Evolutionary conservation across 176 grass and related monocot genomes (phyloP), one percentile per base, ranked within the genome.

Genomic region (Musa beccarii): DNA sequence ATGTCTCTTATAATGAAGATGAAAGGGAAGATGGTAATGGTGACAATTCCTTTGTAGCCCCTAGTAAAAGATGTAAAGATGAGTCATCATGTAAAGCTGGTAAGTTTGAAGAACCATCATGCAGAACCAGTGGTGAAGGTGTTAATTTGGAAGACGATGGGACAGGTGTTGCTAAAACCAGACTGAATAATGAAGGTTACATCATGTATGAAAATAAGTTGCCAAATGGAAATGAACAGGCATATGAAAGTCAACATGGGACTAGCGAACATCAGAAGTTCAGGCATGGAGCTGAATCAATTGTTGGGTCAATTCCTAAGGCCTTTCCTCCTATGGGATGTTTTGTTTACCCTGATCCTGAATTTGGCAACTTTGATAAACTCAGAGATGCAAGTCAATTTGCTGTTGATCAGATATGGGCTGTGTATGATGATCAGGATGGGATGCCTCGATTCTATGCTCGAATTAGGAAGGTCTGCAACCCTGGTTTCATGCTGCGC

Each of bases 401-500:
- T 78, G 78, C 49, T 74, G 63, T 43, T 49, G 83, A 92, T 59
- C 89, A 92, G 67, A 86, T 92, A 20, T 92, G 89, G 89, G 86
- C 89, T 80, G 68, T 86, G 71, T 88, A 92, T 80, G 89, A 92
- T 84, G 75, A 59, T 77, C 59, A 80, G 25, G 84, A 83, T 52
- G 81, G 86, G 59, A 89, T 92, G 86, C 90, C 90, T 73, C 84
- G 86, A 75, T 92, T 87, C 74, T 92, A 92, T 89, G 86, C 82
- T 83, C 82, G 84, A 72, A 91, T 97, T 74, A 89, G 51, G 26
- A 84, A 70, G 49, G 86, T 97, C 51, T 66, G 83, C 61, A 26
- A 3, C 12, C 90, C 81, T 1, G 53, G 66, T 20, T 93, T 90
- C 76, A 52, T 87, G 69, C 6, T 97, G 22, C 61, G 77, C 13